Evolutionary conservation across 495 filamentous ascomycete species (phyloP), one percentile per base, ranked within the genome.

Genomic region (Corynascus novoguineensis): DNA sequence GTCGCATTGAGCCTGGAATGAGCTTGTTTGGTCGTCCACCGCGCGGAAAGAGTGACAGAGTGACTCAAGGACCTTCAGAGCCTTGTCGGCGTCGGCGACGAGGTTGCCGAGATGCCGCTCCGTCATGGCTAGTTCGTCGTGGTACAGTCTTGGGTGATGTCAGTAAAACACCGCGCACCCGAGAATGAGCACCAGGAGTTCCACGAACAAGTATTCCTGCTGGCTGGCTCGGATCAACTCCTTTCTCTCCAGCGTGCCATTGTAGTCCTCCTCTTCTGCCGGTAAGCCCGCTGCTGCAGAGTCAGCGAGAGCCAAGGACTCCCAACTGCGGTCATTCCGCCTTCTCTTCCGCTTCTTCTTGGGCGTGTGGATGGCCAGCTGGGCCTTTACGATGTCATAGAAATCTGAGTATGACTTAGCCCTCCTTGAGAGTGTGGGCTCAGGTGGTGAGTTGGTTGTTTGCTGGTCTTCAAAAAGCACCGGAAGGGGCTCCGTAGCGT

Each of bases 1-100:
- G 64, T 96, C 89, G 68, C 92, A 97, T 70, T 92, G 90, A 50
- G 86, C 85, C 68, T 90, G 88, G 68, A 99, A 96, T 32, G 86
- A 84, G 17, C 88, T 88, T 1, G 93, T 97, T 73, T 97, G 92
- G 14, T 81, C 77, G 66, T 96, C 90, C 32, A 99, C 95, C 0
- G 85, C 73, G 57, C 81, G 82, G 72, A 97, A 99, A 25, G 90
- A 89, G 61, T 84, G 80, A 51, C 90, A 88, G 25, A 97, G 79
- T 9, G 75, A 82, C 24, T 85, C 82, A 25, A 99, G 78, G 32
- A 90, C 77, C 34, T 83, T 76, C 15, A 97, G 80, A 0, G 90
- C 84, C 5, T 78, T 80, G 50, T 86, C 79, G 4, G 90, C 88
- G 63, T 87, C 86, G 34, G 77, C 72, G 19, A 97, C 73, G n/a